phyloP scores from a whole-genome alignment of 768 basidiomycete genomes.

The Myochromella boudieri region DNA sequence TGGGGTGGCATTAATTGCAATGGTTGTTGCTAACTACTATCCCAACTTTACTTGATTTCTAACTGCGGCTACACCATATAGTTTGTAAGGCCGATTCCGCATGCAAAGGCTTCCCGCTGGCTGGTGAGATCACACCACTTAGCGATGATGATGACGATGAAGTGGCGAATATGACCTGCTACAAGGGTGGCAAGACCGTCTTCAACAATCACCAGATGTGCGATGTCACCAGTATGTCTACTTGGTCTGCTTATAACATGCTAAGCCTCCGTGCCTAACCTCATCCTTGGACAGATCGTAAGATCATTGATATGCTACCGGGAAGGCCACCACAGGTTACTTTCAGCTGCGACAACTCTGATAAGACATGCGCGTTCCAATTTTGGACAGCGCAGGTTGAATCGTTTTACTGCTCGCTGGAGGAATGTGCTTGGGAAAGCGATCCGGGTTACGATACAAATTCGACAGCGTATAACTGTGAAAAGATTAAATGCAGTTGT shows the following conservation, averaged over 20 bases:
- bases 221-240: constrained; percentile 89
- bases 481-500: constrained; percentile 86
- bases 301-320: constrained; percentile 91
- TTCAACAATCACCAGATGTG: constrained; percentile 97
- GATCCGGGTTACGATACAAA: constrained; percentile 62
- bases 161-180: constrained; percentile 82
- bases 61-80: too few relatives aligned
- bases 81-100: constrained; percentile 85
- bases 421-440: constrained; percentile 57
- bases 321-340: constrained; percentile 93
- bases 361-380: constrained; percentile 84
- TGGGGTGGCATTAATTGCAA: constrained; percentile 99
- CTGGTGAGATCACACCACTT: constrained; percentile 35
- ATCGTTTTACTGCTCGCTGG: constrained; percentile 92
- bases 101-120: constrained; percentile 78
- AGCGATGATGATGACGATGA: constrained; percentile 38
- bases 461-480: constrained; percentile 75
- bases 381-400: constrained; percentile 97
- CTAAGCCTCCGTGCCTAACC: neutral
- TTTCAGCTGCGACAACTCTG: constrained; percentile 77
- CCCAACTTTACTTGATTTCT: too few relatives aligned
- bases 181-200: constrained; percentile 91
- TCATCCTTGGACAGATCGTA: constrained; percentile 62
- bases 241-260: neutral
- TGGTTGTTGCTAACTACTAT: too few relatives aligned